A percentile compares a stretch with the other conserved stretches of the same genome.
These are phyloP conservation scores for Phalaenopsis equestris DNA, from an alignment of 106 monocot species.

Conservation along the genomic window DNA sequence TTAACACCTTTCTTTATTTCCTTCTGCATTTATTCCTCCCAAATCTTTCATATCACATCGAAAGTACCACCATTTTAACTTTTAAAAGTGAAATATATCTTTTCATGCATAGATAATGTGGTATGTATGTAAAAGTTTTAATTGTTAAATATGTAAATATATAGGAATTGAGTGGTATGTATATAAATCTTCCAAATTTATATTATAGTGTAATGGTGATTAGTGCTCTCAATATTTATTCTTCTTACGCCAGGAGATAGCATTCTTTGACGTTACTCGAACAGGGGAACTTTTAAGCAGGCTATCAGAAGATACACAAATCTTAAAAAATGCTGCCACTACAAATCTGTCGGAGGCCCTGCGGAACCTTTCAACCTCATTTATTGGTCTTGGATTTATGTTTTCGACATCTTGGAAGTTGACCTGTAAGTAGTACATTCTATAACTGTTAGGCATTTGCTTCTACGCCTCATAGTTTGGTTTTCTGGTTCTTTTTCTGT, in stretches of 20 bases:
- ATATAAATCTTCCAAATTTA: no score
- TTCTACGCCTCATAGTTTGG: not conserved
- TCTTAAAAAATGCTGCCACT: slow-evolving; percentile 98
- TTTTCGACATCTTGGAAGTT: slow-evolving; percentile 94
- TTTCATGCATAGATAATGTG: no score
- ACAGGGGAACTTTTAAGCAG: slow-evolving; percentile 98
- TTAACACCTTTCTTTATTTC: no score
- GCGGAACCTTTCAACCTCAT: slow-evolving; percentile 67
- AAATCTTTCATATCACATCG: no score
- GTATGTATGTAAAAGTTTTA: no score
- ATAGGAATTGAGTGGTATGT: no score
- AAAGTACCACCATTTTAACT: no score
- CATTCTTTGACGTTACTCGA: slow-evolving; percentile 93
- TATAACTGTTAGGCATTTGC: not conserved
- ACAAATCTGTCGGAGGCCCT: slow-evolving; percentile 95
- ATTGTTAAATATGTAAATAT: no score
- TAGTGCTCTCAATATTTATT: slow-evolving; percentile 1
- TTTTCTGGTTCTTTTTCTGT: not conserved
- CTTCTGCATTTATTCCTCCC: no score
- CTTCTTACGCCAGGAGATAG: slow-evolving; percentile 71
- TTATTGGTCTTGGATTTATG: slow-evolving; percentile 92
- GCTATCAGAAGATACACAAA: slow-evolving; percentile 95
- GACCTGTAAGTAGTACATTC: slow-evolving; percentile 54
- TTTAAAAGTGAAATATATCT: no score
- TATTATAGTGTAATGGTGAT: not conserved